Percentiles rank a stretch among this genome's conserved stretches.
Evolutionary conservation across 2,329 filamentous ascomycete genomes (phyloP).

Genomic region (Sordariomycetes sp.): DNA sequence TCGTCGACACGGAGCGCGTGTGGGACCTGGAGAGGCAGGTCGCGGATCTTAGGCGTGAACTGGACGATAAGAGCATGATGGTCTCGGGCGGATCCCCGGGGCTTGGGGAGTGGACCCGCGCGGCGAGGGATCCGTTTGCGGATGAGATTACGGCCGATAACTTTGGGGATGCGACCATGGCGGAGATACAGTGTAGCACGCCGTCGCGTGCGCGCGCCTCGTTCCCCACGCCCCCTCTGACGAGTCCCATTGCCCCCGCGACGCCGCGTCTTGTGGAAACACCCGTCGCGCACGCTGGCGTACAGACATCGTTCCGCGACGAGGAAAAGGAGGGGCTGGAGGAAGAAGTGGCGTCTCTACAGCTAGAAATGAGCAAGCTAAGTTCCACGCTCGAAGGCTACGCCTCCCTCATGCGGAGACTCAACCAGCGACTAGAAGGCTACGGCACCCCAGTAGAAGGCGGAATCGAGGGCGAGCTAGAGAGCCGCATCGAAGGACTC

Average conservation of each 20-base stretch:
- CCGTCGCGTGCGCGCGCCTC: constrained; percentile 29
- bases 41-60: constrained; percentile 18
- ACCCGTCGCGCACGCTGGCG: constrained; percentile 18
- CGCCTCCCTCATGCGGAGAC: constrained; percentile 22
- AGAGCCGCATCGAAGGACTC: constrained; percentile 26
- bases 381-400: constrained; percentile 33
- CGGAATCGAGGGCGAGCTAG: constrained; percentile 14
- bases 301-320: constrained; percentile 28
- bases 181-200: constrained; percentile 36
- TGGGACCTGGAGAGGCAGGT: constrained; percentile 27
- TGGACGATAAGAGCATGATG: constrained; percentile 10
- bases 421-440: constrained; percentile 20
- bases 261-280: constrained; percentile 18
- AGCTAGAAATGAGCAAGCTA: constrained; percentile 33
- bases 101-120: constrained; percentile 34
- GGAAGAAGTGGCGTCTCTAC: constrained; percentile 32
- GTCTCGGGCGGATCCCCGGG: constrained; percentile 8
- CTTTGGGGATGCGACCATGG: constrained; percentile 37
- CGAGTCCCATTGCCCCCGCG: constrained; percentile 26
- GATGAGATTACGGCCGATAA: constrained; percentile 24
- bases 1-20: constrained; percentile 31
- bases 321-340: constrained; percentile 26
- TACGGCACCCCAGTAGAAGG: constrained; percentile 6
- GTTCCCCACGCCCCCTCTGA: constrained; percentile 41
- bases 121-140: constrained; percentile 30